Evolutionary conservation across 1,139 yeast genomes (phyloP), one percentile per base, ranked within the genome.

Genomic region (Entelexis paramagnoliae): DNA sequence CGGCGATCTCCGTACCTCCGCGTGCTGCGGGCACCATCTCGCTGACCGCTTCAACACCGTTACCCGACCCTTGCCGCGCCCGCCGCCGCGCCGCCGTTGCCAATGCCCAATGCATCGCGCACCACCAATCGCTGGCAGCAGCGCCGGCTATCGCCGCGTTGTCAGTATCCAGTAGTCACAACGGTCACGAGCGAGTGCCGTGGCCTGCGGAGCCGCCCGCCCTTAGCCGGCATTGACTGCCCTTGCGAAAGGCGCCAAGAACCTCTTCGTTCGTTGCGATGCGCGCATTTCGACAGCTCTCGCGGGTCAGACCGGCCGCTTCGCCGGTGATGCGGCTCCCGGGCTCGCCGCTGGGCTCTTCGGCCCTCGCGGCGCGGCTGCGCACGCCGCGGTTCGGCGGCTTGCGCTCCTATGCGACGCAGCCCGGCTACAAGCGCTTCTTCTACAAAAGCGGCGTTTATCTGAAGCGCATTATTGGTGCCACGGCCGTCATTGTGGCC

Each of bases 401-500:
- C 9, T 6, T 28, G 30, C 45, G 45, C 7, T 13, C 35, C 34
- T 41, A 41, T 26, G 35, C 45, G 24, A 41, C 45, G 2, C 20
- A 29, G 26, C 45, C 22, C n/a, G 22, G 10, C 13, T 19, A 22
- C 16, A 5, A 24, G 4, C 20, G 28, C 35, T 24, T n/a, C 10
- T 24, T 22, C 30, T 9, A 19, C 16, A 30, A 22, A 11, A 9
- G 19, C 16, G 41, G 41, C 17, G 16, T 3, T 3, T 44, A 16
- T 16, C 4, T 34, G 24, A 42, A 43, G 34, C 41, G 26, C 28
- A 9, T 35, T n/a, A 10, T 48, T 6, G 52, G 46, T 22, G 28
- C 34, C 41, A 39, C 47, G 14, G 48, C 43, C 19, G 51, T 55
- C 16, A 11, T 52, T 17, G 35, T 59, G 13, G 61, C 61, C 16